Base-by-base conservation (phyloP, 306 rosid species). In the Rosa chinensis region DNA sequence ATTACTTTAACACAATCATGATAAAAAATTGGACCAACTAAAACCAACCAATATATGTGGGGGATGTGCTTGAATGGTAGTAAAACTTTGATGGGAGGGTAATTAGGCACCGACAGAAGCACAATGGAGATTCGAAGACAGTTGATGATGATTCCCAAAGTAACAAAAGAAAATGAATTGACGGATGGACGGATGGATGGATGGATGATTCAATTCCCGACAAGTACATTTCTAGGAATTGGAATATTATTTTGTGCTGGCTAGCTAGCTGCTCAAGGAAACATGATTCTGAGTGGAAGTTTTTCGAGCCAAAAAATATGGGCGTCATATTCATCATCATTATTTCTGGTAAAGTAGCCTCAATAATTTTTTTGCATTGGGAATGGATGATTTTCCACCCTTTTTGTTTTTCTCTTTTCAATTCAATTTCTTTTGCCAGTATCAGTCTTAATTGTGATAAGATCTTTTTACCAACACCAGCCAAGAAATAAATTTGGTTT, bases 281-380 rank as follows among this genome's bases (percentile, higher is more conserved):
- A 80, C 87, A 78, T 80, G 79, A 81, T 87, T 85, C 90, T 85
- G 86, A 84, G 78, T 70, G 74, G 32, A 77, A 75, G 63, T 64
- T 50, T 55, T 66, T 79, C 72, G 40, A 76, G 67, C 32, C 23
- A 49, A 77, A 5, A 79, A 81, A 77, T 39, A 82, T 72, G 69
- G 79, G 74, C 52, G 79, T 75, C 74, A 52, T 43, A 35, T 69
- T 64, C 70, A 58, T 76, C 73, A 59, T 62, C 81, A 53, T 76
- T 74, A 68, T 73, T 61, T 66, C 56, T 20, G 58, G 45, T 44
- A 45, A 76, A 80, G 83, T 59, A 20, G 37, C 45, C 72, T 40
- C 55, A 81, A 83, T 79, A 47, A 79, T 75, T 75, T 66, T 53
- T 35, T 48, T 35, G 80, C 70, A 50, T 78, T 62, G 79, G 79